These are phyloP conservation scores for Garcia nutans DNA, from an alignment of 345 rosid species.

Conservation along the genomic window DNA sequence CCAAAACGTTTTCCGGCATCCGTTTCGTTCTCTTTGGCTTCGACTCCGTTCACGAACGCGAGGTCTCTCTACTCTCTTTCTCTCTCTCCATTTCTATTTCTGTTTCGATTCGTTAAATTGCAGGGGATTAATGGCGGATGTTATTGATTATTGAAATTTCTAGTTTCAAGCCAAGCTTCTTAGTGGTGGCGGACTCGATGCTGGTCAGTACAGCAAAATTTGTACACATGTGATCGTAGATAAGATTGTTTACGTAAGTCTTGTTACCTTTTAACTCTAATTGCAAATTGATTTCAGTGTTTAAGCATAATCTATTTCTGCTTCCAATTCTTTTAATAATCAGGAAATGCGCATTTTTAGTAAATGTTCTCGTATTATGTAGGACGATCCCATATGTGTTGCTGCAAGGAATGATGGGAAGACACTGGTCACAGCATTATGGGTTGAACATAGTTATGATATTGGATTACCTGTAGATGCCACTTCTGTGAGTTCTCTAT, in stretches of 20 bases:
- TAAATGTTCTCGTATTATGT: constrained; percentile 7
- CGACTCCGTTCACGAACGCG: constrained; percentile 37
- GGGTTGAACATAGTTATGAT: constrained; percentile 87
- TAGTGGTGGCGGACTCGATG: constrained; percentile 69
- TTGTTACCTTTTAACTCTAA: background rate
- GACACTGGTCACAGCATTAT: constrained; percentile 61
- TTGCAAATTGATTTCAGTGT: background rate
- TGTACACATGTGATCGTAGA: constrained; percentile 79
- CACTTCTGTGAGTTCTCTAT: constrained; percentile 52
- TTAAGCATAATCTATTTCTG: background rate
- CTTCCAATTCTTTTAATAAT: too few relatives aligned
- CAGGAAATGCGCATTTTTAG: background rate
- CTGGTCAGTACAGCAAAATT: constrained; percentile 37
- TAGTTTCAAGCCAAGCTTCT: constrained; percentile 73
- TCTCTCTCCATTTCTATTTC: background rate
- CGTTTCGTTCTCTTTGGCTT: constrained; percentile 71
- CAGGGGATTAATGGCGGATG: background rate
- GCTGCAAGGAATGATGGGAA: constrained; percentile 76
- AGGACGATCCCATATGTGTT: constrained; percentile 83
- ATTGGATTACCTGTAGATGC: constrained; percentile 64
- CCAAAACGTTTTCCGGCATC: constrained; percentile 57
- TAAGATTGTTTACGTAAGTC: constrained; percentile 58
- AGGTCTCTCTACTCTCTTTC: constrained; percentile 29
- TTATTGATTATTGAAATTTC: background rate
- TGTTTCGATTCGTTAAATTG: background rate